Conservation (phyloP, 108 stramenopile species). For the Cyclotella baltica region DNA sequence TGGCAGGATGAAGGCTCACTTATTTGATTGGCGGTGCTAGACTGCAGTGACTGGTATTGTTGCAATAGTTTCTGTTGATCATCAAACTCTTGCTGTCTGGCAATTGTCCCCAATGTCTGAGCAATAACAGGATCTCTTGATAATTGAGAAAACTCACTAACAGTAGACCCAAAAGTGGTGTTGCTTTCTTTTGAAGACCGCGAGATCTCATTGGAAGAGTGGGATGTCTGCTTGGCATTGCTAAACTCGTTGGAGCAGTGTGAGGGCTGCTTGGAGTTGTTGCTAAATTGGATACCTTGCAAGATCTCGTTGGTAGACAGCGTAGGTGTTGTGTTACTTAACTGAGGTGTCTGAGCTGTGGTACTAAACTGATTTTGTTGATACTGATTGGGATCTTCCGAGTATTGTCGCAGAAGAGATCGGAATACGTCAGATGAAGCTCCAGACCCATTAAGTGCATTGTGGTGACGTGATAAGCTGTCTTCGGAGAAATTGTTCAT, state of each 20-base stretch:
- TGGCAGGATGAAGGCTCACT: not conserved
- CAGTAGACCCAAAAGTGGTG: not conserved
- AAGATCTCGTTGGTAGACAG: no score
- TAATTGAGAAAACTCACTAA: slow-evolving; percentile 1
- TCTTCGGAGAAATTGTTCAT: not conserved
- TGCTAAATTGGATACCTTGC: not conserved
- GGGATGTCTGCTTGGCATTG: not conserved
- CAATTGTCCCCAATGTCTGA: slow-evolving; percentile 11
- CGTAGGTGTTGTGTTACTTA: no score
- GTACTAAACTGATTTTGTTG: not conserved
- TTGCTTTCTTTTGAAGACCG: not conserved
- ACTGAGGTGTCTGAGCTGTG: no score
- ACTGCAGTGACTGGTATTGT: not conserved
- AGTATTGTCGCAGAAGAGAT: slow-evolving; percentile 15
- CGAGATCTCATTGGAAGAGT: not conserved
- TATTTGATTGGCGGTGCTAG: not conserved
- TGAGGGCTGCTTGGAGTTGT: not conserved
- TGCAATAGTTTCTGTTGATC: slow-evolving; percentile 16
- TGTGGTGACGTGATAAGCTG: not conserved
- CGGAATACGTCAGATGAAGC: slow-evolving; percentile 17
- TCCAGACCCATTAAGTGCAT: not conserved
- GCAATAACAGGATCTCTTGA: slow-evolving; percentile 13
- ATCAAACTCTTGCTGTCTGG: slow-evolving; percentile 8
- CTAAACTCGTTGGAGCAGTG: not conserved
- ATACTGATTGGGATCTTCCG: not conserved